Conservation (phyloP, 352 stramenopile genomes). For the Peronospora destructor region DNA sequence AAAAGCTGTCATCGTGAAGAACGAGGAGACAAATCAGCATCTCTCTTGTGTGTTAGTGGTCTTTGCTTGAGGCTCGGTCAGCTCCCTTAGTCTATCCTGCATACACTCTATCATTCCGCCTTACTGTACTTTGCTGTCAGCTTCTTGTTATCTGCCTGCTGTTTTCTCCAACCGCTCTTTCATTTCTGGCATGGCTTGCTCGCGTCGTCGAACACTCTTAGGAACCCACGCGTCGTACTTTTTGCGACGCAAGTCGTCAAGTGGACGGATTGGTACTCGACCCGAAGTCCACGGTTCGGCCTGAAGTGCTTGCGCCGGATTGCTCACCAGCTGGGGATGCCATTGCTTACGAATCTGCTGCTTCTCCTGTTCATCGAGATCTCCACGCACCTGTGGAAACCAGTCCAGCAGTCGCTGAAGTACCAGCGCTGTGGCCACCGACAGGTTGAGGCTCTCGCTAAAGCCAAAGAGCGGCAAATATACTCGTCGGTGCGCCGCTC, state of each 20-base stretch:
- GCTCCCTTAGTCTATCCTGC: not conserved
- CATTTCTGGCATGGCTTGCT: slow-evolving; percentile 57
- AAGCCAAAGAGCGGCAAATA: slow-evolving; percentile 92
- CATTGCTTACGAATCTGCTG: slow-evolving; percentile 45
- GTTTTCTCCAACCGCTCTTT: slow-evolving; percentile 38
- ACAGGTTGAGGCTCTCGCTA: slow-evolving; percentile 91
- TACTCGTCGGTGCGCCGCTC: slow-evolving; percentile 79
- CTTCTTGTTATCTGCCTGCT: slow-evolving; percentile 6
- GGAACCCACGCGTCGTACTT: slow-evolving; percentile 63
- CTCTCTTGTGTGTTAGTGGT: slow-evolving; percentile 81
- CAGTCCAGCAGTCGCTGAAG: slow-evolving; percentile 82
- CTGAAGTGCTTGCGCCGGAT: slow-evolving; percentile 55
- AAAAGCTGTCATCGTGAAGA: slow-evolving; percentile 90
- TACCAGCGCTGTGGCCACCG: slow-evolving; percentile 88
- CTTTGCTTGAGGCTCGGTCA: slow-evolving; percentile 34
- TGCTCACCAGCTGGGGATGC: slow-evolving; percentile 58
- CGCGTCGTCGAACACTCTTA: slow-evolving; percentile 52
- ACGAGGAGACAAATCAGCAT: slow-evolving; percentile 86
- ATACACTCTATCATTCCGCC: slow-evolving; percentile 17
- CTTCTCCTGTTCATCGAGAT: slow-evolving; percentile 42
- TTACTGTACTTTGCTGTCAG: not conserved
- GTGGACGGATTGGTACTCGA: slow-evolving; percentile 30
- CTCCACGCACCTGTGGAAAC: slow-evolving; percentile 59
- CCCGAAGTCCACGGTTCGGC: slow-evolving; percentile 43
- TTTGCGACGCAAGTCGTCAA: slow-evolving; percentile 52